A percentile compares a stretch with the other conserved stretches of the same genome.
Conservation (phyloP, 495 filamentous ascomycete species). For the Geopyxis carbonaria region DNA sequence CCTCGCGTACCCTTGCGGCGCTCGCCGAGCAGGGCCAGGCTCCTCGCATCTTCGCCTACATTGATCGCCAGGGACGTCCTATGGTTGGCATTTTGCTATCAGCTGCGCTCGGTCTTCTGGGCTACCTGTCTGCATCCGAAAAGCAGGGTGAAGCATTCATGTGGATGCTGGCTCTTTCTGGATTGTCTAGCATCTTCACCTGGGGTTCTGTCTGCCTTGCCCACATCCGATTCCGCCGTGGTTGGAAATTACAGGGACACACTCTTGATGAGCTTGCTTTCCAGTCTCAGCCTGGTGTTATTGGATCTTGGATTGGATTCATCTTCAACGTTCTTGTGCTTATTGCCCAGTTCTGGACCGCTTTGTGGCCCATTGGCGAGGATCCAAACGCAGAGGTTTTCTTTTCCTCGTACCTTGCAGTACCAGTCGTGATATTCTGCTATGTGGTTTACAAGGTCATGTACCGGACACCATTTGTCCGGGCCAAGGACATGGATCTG, state of each 20-base stretch:
- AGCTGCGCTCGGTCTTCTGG: slow-evolving; percentile 53
- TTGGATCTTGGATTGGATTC: slow-evolving; percentile 74
- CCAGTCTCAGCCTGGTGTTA: slow-evolving; percentile 57
- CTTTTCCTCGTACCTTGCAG: slow-evolving; percentile 61
- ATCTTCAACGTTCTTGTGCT: slow-evolving; percentile 65
- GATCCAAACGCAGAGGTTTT: slow-evolving; percentile 40
- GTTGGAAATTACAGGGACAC: slow-evolving; percentile 55
- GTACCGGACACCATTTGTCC: slow-evolving; percentile 50
- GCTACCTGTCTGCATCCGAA: slow-evolving; percentile 55
- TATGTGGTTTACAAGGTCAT: slow-evolving; percentile 70
- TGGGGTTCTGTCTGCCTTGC: slow-evolving; percentile 79
- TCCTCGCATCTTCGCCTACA: slow-evolving; percentile 56
- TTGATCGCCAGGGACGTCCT: slow-evolving; percentile 70
- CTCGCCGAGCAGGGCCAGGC: slow-evolving; percentile 76
- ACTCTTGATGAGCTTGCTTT: slow-evolving; percentile 62
- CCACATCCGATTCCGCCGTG: slow-evolving; percentile 82
- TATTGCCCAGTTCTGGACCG: slow-evolving; percentile 85
- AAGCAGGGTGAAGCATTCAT: slow-evolving; percentile 48
- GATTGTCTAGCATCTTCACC: slow-evolving; percentile 78
- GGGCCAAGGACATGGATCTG: slow-evolving; percentile 60
- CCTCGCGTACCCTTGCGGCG: slow-evolving; percentile 69
- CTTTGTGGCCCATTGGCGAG: slow-evolving; percentile 54
- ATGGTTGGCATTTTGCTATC: slow-evolving; percentile 55
- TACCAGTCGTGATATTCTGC: slow-evolving; percentile 58
- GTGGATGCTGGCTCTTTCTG: slow-evolving; percentile 84